These are phyloP conservation scores for Aleurites moluccanus DNA, from an alignment of 441 rosid genomes.

Conservation along the genomic window DNA sequence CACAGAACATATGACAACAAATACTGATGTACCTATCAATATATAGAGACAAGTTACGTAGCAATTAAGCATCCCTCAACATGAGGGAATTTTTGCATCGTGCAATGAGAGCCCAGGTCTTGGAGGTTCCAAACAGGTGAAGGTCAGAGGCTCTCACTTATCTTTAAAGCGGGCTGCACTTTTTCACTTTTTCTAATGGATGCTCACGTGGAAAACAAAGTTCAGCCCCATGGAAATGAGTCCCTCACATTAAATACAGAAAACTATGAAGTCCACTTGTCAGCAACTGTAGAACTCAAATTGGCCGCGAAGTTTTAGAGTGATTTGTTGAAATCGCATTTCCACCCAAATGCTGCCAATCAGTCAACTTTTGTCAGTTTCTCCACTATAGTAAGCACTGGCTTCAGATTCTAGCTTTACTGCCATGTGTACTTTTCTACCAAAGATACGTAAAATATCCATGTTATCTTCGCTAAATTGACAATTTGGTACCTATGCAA, in stretches of 20 bases:
- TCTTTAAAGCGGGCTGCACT: neutral
- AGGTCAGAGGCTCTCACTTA: neutral
- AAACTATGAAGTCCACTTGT: neutral
- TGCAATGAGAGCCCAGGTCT: neutral
- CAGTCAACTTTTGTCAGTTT: neutral
- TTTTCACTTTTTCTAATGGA: neutral
- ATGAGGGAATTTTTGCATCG: neutral
- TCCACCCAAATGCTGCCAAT: neutral
- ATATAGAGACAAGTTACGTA: neutral
- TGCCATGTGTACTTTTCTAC: neutral
- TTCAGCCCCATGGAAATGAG: constrained; percentile 5
- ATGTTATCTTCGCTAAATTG: neutral
- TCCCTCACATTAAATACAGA: neutral
- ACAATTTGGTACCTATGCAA: neutral
- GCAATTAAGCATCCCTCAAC: neutral
- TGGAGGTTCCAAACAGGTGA: neutral
- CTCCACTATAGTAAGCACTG: neutral
- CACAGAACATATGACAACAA: neutral
- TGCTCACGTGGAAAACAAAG: neutral
- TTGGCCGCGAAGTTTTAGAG: neutral
- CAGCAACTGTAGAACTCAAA: neutral
- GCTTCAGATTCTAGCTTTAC: constrained; percentile 3
- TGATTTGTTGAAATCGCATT: neutral
- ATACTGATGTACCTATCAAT: neutral
- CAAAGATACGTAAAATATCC: neutral